These are phyloP conservation scores for Populus nigra DNA, from an alignment of 345 rosid genomes.

Conservation along the genomic window DNA sequence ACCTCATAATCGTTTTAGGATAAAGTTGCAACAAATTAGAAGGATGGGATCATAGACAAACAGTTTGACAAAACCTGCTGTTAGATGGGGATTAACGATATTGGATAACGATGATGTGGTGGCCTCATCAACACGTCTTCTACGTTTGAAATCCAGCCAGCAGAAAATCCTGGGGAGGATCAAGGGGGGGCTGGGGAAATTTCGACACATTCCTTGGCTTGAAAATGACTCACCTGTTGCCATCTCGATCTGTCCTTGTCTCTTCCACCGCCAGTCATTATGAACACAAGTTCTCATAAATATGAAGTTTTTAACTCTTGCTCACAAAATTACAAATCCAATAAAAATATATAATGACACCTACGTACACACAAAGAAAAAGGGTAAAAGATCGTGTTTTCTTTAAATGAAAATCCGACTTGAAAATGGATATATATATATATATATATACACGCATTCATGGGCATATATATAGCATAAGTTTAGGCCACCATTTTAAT, in stretches of 20 bases:
- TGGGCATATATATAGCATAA: too few relatives aligned
- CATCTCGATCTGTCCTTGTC: background rate
- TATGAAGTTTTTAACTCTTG: background rate
- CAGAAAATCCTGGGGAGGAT: background rate
- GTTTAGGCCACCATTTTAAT: too few relatives aligned
- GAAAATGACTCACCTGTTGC: slow-evolving; percentile 5
- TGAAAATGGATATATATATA: too few relatives aligned
- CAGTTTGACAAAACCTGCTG: background rate
- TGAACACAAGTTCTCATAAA: background rate
- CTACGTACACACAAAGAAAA: background rate
- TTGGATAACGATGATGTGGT: slow-evolving; percentile 28
- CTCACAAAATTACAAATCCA: background rate
- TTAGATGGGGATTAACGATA: background rate
- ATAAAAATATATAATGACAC: background rate
- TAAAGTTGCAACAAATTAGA: too few relatives aligned
- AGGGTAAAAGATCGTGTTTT: too few relatives aligned
- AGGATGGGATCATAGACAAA: background rate
- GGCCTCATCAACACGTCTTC: background rate
- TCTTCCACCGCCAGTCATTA: background rate
- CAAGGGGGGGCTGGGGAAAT: background rate
- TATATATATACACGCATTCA: too few relatives aligned
- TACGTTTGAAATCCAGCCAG: background rate
- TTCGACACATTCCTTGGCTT: slow-evolving; percentile 12
- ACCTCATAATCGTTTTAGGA: too few relatives aligned
- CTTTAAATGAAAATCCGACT: too few relatives aligned